Evolutionary conservation across 2,329 filamentous ascomycete genomes (phyloP).

Genomic region (Alternaria ventricosa): DNA sequence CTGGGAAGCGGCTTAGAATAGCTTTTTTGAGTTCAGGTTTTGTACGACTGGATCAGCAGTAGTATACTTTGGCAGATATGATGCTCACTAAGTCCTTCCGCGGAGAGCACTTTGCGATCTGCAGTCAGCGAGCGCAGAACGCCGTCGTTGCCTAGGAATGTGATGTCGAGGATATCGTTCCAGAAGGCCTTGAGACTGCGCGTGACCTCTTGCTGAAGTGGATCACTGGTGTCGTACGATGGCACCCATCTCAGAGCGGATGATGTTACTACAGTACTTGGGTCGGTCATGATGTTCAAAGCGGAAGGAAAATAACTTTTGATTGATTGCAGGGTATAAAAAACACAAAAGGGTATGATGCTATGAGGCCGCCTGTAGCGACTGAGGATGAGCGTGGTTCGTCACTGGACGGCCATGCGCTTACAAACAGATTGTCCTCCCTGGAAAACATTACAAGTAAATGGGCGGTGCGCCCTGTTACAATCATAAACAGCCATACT

Average conservation of each 20-base stretch:
- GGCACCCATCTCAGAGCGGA: background rate
- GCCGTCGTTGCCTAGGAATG: conserved; percentile 9
- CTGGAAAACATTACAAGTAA: conserved; percentile 9
- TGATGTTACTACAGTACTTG: background rate
- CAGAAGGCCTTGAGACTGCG: background rate
- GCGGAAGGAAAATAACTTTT: background rate
- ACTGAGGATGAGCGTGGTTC: background rate
- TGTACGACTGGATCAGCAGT: background rate
- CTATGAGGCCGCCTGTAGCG: background rate
- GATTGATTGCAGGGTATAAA: background rate
- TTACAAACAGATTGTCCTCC: background rate
- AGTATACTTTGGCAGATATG: background rate
- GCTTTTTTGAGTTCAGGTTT: background rate
- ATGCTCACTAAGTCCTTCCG: conserved; percentile 1
- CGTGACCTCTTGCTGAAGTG: conserved; percentile 9
- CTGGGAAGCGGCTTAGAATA: background rate
- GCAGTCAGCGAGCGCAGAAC: conserved; percentile 11
- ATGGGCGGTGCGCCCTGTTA: background rate
- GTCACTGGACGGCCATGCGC: background rate
- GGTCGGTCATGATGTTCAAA: background rate
- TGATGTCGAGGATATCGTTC: conserved; percentile 10
- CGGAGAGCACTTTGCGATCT: conserved; percentile 8
- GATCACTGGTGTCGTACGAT: conserved; percentile 1
- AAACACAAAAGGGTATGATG: conserved; percentile 1
- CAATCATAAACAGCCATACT: background rate